Evolutionary conservation across 768 basidiomycete genomes (phyloP).

Genomic region (Ramaria rubella): DNA sequence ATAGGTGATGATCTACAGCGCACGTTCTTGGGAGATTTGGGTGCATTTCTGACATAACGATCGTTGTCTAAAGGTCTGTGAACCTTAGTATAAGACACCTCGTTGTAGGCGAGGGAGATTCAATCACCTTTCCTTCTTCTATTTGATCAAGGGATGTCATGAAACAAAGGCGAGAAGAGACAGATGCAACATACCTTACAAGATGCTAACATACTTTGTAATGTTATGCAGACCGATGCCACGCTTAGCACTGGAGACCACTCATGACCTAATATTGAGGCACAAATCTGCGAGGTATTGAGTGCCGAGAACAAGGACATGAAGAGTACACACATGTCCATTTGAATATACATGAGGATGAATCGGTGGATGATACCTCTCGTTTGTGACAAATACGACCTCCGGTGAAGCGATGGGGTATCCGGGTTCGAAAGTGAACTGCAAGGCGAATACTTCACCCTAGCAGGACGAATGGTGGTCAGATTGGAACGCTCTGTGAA

Average conservation of each 20-base stretch:
- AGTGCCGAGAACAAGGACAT: constrained; percentile 10
- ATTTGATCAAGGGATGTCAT: neutral
- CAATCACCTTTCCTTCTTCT: constrained; percentile 61
- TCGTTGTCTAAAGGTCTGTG: constrained; percentile 77
- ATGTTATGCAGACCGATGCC: constrained; percentile 71
- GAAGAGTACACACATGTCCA: constrained; percentile 54
- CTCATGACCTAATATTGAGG: constrained; percentile 81
- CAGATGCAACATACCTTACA: constrained; percentile 59
- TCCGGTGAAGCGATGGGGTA: constrained; percentile 88
- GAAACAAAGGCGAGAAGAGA: neutral
- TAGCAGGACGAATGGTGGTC: constrained; percentile 23
- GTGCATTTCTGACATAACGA: constrained; percentile 69
- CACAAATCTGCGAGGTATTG: constrained; percentile 58
- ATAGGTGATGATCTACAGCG: constrained; percentile 14
- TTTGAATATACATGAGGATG: constrained; percentile 89
- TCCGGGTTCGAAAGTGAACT: constrained; percentile 73
- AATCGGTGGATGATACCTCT: constrained; percentile 57
- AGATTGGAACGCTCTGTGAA: neutral
- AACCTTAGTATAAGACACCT: constrained; percentile 6
- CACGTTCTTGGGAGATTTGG: constrained; percentile 85
- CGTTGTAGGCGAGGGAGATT: neutral
- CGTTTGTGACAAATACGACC: constrained; percentile 74
- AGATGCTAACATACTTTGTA: constrained; percentile 90
- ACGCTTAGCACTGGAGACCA: constrained; percentile 90
- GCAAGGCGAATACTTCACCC: constrained; percentile 72